These are phyloP conservation scores for Aspergillus taichungensis DNA, from an alignment of 495 filamentous ascomycete genomes.

Conservation along the genomic window DNA sequence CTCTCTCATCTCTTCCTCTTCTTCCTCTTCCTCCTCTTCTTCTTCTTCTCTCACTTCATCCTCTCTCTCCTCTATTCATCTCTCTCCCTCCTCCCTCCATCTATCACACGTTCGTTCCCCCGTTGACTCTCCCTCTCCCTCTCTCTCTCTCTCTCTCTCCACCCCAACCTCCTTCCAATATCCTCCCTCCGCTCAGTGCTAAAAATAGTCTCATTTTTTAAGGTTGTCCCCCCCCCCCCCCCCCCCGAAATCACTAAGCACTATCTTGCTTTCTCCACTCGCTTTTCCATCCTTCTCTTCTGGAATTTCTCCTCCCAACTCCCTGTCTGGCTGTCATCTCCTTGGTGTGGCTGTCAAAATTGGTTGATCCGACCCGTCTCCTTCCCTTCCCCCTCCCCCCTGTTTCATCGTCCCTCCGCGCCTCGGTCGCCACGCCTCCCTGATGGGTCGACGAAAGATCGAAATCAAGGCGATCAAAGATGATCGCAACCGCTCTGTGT, in stretches of 20 bases:
- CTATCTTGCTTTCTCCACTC: neutral
- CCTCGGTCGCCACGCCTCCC: slow-evolving; percentile 9
- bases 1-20: neutral
- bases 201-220: neutral
- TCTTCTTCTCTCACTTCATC: slow-evolving; percentile 2
- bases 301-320: neutral
- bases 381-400: too few relatives aligned
- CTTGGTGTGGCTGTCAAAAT: too few relatives aligned
- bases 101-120: too few relatives aligned
- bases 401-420: slow-evolving; percentile 1
- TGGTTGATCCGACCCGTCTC: neutral
- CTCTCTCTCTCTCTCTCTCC: neutral
- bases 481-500: slow-evolving; percentile 98
- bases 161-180: slow-evolving; percentile 1
- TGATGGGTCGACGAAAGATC: slow-evolving; percentile 72
- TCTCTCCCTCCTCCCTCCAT: slow-evolving; percentile 1
- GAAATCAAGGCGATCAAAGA: slow-evolving; percentile 99
- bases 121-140: slow-evolving; percentile 3
- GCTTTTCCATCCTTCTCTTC: slow-evolving; percentile 3
- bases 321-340: slow-evolving; percentile 3
- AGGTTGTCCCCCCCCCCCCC: too few relatives aligned
- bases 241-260: too few relatives aligned
- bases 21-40: slow-evolving; percentile 1
- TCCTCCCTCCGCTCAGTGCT: neutral
- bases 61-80: slow-evolving; percentile 1